These are phyloP conservation scores for Penicillium corylophilum DNA, from an alignment of 2,329 filamentous ascomycete species.

Conservation along the genomic window DNA sequence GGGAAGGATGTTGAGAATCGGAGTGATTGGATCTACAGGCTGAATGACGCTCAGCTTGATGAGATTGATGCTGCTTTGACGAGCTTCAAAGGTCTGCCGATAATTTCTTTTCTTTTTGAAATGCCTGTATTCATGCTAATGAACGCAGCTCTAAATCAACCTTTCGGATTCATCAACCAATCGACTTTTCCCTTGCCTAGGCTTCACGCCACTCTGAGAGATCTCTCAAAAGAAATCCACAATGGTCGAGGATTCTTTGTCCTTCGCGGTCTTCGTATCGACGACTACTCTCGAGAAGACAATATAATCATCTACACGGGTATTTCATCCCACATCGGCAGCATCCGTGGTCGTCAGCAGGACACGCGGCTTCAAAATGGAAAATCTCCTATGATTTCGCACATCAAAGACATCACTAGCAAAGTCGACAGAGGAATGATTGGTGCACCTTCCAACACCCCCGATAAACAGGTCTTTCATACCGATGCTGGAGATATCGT, in stretches of 20 bases:
- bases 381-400: constrained; percentile 50
- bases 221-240: constrained; percentile 39
- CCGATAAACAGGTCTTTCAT: constrained; percentile 52
- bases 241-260: constrained; percentile 46
- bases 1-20: constrained; percentile 36
- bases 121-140: constrained; percentile 12
- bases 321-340: constrained; percentile 44
- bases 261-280: constrained; percentile 42
- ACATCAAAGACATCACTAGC: constrained; percentile 62
- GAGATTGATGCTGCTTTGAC: constrained; percentile 46
- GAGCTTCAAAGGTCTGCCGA: constrained; percentile 44
- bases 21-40: constrained; percentile 38
- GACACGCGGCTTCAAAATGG: constrained; percentile 25
- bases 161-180: constrained; percentile 41
- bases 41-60: constrained; percentile 35
- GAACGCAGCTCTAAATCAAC: constrained; percentile 30
- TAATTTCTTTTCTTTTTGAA: too few relatives aligned
- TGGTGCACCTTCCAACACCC: constrained; percentile 22
- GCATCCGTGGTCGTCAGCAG: constrained; percentile 43
- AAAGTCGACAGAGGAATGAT: constrained; percentile 13
- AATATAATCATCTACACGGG: constrained; percentile 44
- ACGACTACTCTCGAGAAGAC: constrained; percentile 35
- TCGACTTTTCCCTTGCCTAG: constrained; percentile 46
- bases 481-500: constrained; percentile 58
- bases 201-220: constrained; percentile 32